A percentile compares a stretch with the other conserved stretches of the same genome.
These are phyloP conservation scores for Lyophyllum decastes DNA, from an alignment of 768 basidiomycete genomes.

Conservation along the genomic window DNA sequence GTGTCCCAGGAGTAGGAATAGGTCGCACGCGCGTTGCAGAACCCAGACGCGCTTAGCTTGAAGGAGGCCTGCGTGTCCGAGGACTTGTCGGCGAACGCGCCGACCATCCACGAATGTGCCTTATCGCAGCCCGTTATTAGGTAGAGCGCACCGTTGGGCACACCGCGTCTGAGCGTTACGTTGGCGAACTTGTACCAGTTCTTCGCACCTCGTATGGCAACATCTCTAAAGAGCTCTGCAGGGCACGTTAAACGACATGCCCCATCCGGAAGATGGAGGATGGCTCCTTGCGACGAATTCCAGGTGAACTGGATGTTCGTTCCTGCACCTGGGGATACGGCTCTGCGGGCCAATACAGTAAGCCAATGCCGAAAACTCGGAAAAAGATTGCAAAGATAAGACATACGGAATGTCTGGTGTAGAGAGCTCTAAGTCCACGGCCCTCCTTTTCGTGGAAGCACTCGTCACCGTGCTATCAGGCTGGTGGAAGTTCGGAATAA, in stretches of 20 bases:
- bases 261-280: conserved; percentile 15
- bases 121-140: conserved; percentile 23
- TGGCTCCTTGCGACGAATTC: conserved; percentile 12
- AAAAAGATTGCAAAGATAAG: background rate
- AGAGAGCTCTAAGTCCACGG: conserved; percentile 6
- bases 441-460: conserved; percentile 3
- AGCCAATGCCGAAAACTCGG: background rate
- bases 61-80: conserved; percentile 6
- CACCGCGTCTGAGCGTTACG: conserved; percentile 8
- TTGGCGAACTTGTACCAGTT: conserved; percentile 18
- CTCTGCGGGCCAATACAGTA: background rate
- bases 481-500: conserved; percentile 11
- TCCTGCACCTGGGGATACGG: conserved; percentile 5
- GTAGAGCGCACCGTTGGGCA: conserved; percentile 20
- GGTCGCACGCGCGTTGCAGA: conserved; percentile 1
- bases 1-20: conserved; percentile 16
- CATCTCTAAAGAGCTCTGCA: conserved; percentile 11
- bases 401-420: conserved; percentile 11
- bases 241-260: conserved; percentile 13
- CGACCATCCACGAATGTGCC: conserved; percentile 16
- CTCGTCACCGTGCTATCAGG: conserved; percentile 7
- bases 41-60: conserved; percentile 4
- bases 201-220: conserved; percentile 3
- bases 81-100: conserved; percentile 13
- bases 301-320: conserved; percentile 12